Base-by-base conservation (phyloP, 768 basidiomycete species). In the Hygrocybe punicea region DNA sequence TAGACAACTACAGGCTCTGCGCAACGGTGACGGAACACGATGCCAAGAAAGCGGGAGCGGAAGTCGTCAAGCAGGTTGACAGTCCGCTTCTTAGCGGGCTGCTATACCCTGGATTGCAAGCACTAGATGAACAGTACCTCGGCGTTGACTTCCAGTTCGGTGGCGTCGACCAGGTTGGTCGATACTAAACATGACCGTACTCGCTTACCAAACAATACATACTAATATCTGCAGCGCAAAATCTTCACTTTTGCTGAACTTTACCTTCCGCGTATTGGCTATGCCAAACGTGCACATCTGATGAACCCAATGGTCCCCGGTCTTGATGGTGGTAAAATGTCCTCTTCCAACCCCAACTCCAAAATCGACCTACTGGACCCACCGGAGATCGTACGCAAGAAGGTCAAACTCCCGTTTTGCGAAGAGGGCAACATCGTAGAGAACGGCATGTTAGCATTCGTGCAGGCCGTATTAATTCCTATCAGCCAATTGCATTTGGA, bases 281-380 rank as follows among this genome's bases (percentile, higher is more conserved):
- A 98, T 76, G 74, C 77, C 52, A 98, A 97, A 73, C 92, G 96
- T 34, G 91, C 95, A 0, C 97, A 99, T 70, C 79, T 99, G 45
- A 99, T 99, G 97, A 99, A 98, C 73, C 78, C 83, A 34, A 98
- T 98, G 95, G 93, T 98, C 0, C 94, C 95, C 29, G 94, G 95
- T 44, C 80, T 97, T 34, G 86, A 86, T 42, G 95, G 95, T 33
- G 91, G 93, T 16, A 99, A 99, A 69, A 98, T 99, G 97, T 97
- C 94, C 14, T 88, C 94, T 1, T 98, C 96, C 1, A 96, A 98
- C 64, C 93, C 93, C 29, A 92, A 97, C 70, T 94, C 91, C 60
- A 99, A 99, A 73, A 96, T 98, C 69, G 97, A 99, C 76, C 92
- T 98, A 73, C 85, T 99, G 60, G 96, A 98, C 71, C 69, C 84